Evolutionary conservation across 1,139 yeast species (phyloP).

Genomic region (Lodderomyces orthopsilosis): DNA sequence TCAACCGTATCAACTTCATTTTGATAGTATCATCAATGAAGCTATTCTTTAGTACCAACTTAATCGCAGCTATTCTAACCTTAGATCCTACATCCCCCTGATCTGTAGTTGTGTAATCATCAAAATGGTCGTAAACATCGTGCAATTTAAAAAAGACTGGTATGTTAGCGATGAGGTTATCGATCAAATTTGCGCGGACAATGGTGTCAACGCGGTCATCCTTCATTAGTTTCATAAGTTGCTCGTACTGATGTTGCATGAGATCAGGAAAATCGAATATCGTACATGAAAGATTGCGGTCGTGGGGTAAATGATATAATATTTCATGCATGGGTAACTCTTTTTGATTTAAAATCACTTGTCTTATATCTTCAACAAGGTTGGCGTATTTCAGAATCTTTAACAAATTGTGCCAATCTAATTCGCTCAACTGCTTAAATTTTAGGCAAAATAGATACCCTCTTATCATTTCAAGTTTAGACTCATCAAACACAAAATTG

Average conservation of each 20-base stretch:
- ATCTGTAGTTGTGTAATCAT: conserved; percentile 65
- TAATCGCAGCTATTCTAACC: conserved; percentile 51
- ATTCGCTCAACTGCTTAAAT: conserved; percentile 4
- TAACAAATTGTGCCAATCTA: conserved; percentile 20
- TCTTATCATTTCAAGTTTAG: conserved; percentile 30
- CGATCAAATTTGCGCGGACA: conserved; percentile 24
- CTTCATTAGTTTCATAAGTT: conserved; percentile 19
- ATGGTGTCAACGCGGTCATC: conserved; percentile 23
- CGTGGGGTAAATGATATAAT: conserved; percentile 25
- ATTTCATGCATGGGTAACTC: conserved; percentile 18
- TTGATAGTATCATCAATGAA: conserved; percentile 15
- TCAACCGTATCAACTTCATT: conserved; percentile 47
- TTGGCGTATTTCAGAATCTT: conserved; percentile 16
- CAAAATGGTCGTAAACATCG: conserved; percentile 29
- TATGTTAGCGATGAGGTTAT: conserved; percentile 14
- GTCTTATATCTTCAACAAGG: conserved; percentile 20
- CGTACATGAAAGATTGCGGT: conserved; percentile 29
- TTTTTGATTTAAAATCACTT: conserved; percentile 18
- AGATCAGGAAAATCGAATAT: conserved; percentile 26
- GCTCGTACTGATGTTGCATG: conserved; percentile 10
- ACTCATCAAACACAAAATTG: conserved; percentile 31
- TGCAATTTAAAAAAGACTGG: conserved; percentile 51
- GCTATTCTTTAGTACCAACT: conserved; percentile 19
- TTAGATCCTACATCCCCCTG: conserved; percentile 82
- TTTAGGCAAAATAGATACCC: conserved; percentile 23